Percentiles rank a stretch among this genome's conserved stretches.
Evolutionary conservation across 805 yeast genomes (phyloP).

Genomic region (Suhomyces kilbournensis): DNA sequence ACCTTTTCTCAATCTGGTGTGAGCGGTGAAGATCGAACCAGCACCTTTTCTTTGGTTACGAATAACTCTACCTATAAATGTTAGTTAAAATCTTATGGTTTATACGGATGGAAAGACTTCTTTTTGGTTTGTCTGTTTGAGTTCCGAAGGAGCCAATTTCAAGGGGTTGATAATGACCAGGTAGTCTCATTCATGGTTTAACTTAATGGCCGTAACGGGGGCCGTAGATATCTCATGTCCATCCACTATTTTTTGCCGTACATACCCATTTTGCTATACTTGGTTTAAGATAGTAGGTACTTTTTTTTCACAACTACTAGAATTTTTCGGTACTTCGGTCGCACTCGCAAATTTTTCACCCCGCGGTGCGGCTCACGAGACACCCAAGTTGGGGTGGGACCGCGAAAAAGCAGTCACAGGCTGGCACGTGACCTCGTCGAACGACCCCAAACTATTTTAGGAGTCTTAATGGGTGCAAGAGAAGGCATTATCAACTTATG

Average conservation of each 20-base stretch:
- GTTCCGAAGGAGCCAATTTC: neutral
- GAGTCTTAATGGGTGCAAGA: neutral
- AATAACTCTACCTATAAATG: constrained; percentile 88
- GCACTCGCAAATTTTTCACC: constrained; percentile 3
- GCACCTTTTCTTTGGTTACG: constrained; percentile 99
- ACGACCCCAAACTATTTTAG: neutral
- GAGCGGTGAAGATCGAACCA: constrained; percentile 99
- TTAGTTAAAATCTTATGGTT: constrained; percentile 5
- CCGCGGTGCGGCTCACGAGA: constrained; percentile 1
- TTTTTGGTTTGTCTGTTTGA: too few relatives aligned
- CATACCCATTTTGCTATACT: constrained; percentile 16
- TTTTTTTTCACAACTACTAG: constrained; percentile 1
- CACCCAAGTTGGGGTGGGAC: neutral
- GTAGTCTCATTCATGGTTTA: neutral
- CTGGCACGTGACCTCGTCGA: neutral
- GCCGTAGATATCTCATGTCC: neutral
- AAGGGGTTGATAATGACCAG: neutral
- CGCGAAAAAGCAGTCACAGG: constrained; percentile 7
- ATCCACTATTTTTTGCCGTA: neutral
- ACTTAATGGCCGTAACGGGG: neutral
- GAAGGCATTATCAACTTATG: too few relatives aligned
- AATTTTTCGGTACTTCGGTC: neutral
- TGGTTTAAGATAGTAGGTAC: constrained; percentile 7
- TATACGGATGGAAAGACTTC: neutral
- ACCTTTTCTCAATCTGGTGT: constrained; percentile 99